A percentile compares a stretch with the other conserved stretches of the same genome.
Evolutionary conservation across 2,329 filamentous ascomycete species (phyloP).

Genomic region (Penicillium sp.): DNA sequence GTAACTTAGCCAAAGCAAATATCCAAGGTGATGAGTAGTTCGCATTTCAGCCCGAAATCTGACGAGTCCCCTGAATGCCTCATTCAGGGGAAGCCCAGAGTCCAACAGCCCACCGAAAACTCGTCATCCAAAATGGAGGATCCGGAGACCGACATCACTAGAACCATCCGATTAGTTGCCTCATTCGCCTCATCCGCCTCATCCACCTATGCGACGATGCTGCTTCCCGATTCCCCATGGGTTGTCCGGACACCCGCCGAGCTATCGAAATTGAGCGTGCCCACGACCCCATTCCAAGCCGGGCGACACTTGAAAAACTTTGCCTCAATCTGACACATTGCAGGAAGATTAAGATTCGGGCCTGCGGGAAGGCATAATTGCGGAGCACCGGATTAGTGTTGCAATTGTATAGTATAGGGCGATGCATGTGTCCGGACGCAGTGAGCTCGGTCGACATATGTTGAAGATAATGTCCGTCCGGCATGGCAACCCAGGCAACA

Average conservation of each 20-base stretch:
- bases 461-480: not conserved
- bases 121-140: not conserved
- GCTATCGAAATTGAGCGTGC: not conserved
- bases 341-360: not conserved
- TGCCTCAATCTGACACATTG: not conserved
- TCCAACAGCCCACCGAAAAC: not conserved
- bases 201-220: not conserved
- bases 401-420: not conserved
- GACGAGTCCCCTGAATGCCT: not conserved
- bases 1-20: not conserved
- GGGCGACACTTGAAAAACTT: not conserved
- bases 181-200: not conserved
- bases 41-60: not conserved
- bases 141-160: not conserved
- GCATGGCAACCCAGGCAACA: not conserved
- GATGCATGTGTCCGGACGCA: not conserved
- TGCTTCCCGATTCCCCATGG: not conserved
- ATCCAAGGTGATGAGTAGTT: not conserved
- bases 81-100: not conserved
- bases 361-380: not conserved
- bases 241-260: not conserved
- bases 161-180: not conserved
- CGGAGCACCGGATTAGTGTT: not conserved
- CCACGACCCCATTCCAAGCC: not conserved
- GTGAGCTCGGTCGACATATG: not conserved